Percentiles rank a stretch among this genome's conserved stretches.
These are phyloP conservation scores for Botryococcus braunii DNA, from an alignment of 163 green algal genomes.

Conservation along the genomic window DNA sequence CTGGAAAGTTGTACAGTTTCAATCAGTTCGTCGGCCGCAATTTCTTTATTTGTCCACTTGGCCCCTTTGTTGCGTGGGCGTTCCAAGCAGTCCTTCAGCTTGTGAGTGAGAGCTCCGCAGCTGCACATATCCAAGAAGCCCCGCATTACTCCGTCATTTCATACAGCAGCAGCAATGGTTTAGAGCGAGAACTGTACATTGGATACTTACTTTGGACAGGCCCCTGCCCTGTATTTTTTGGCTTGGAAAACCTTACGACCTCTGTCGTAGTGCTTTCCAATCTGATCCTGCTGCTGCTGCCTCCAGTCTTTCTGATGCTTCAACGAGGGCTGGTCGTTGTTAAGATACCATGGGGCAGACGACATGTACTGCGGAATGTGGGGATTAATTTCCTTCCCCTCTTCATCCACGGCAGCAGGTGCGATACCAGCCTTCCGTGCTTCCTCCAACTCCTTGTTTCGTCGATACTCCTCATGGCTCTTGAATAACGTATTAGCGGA, in stretches of 20 bases:
- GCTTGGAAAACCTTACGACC: conserved; percentile 87
- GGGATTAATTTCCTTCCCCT: conserved; percentile 98
- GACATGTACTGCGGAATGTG: conserved; percentile 96
- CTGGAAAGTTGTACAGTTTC: conserved; percentile 66
- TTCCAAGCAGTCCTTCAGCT: conserved; percentile 93
- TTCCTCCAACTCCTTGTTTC: conserved; percentile 80
- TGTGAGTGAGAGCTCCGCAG: conserved; percentile 94
- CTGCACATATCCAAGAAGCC: conserved; percentile 58
- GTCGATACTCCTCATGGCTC: conserved; percentile 47
- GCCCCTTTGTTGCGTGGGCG: conserved; percentile 83
- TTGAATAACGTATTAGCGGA: too few relatives aligned
- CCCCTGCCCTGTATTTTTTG: conserved; percentile 92
- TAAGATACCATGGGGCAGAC: conserved; percentile 80
- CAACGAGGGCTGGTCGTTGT: conserved; percentile 73
- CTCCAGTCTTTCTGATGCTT: conserved; percentile 98
- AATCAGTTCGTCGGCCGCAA: conserved; percentile 93
- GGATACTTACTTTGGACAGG: conserved; percentile 90
- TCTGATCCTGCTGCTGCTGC: conserved; percentile 41
- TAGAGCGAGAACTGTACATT: too few relatives aligned
- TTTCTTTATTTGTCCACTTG: conserved; percentile 83
- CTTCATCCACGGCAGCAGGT: conserved; percentile 90
- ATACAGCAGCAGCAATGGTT: too few relatives aligned
- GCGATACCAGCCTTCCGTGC: conserved; percentile 91
- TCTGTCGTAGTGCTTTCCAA: conserved; percentile 70
- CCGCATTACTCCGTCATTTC: too few relatives aligned